Conservation (phyloP, 2,329 filamentous ascomycete genomes). For the Ophiostoma fasciatum region DNA sequence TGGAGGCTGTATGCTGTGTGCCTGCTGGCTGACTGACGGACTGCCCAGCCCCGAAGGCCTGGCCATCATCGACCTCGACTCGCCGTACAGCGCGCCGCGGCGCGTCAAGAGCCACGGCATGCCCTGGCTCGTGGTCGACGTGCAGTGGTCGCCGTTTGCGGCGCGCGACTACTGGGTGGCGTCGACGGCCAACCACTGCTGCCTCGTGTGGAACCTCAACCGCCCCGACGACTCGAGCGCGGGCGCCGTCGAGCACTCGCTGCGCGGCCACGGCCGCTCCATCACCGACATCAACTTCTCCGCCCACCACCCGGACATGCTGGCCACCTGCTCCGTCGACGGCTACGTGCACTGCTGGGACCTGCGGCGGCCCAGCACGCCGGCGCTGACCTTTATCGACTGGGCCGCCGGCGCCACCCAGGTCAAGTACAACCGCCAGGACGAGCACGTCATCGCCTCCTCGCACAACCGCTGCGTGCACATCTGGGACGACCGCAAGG, state of each 20-base stretch:
- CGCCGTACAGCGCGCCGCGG: conserved; percentile 72
- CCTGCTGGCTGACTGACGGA: not conserved
- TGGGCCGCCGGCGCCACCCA: conserved; percentile 91
- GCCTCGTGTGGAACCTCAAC: conserved; percentile 84
- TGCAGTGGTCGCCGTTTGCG: conserved; percentile 93
- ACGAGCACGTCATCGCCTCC: conserved; percentile 75
- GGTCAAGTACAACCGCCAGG: conserved; percentile 85
- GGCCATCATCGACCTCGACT: conserved; percentile 84
- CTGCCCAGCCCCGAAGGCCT: conserved; percentile 59
- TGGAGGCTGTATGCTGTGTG: not conserved
- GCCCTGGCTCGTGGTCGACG: conserved; percentile 90
- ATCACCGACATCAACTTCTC: conserved; percentile 97
- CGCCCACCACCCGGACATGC: conserved; percentile 74
- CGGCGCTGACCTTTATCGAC: conserved; percentile 71
- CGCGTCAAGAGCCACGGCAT: conserved; percentile 69
- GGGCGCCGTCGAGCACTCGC: conserved; percentile 67
- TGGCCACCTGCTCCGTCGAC: conserved; percentile 84
- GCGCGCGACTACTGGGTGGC: conserved; percentile 84
- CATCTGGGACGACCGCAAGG: conserved; percentile 79
- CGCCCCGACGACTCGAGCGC: conserved; percentile 56
- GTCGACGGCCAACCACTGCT: conserved; percentile 88
- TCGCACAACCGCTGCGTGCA: conserved; percentile 78
- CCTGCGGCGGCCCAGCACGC: conserved; percentile 56
- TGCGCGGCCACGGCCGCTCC: conserved; percentile 69
- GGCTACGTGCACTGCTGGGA: conserved; percentile 93